phyloP scores from a whole-genome alignment of 805 yeast species.

The Priceomyces castillae region DNA sequence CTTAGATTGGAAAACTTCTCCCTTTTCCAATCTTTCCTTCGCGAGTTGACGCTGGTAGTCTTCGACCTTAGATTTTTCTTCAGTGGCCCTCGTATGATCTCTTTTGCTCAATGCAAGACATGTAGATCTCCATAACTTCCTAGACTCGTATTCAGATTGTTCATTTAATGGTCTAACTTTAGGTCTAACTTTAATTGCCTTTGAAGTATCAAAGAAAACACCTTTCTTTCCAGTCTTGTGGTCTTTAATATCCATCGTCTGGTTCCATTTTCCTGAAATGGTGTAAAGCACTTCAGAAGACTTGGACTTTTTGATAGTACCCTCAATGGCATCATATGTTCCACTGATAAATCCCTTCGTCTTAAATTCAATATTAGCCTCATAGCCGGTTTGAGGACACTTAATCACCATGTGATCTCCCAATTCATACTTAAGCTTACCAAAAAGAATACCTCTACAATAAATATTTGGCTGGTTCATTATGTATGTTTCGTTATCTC shows the following conservation, averaged over 20 bases:
- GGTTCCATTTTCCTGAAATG: constrained; percentile 93
- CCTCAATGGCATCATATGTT: constrained; percentile 84
- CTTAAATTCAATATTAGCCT: constrained; percentile 87
- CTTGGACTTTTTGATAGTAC: constrained; percentile 51
- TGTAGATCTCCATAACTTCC: constrained; percentile 80
- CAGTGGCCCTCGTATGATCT: constrained; percentile 82
- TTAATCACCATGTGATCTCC: constrained; percentile 87
- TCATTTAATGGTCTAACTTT: constrained; percentile 72
- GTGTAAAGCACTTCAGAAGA: constrained; percentile 54
- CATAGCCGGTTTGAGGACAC: constrained; percentile 55
- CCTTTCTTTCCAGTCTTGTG: constrained; percentile 47
- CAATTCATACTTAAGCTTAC: constrained; percentile 82
- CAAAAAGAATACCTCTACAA: constrained; percentile 89
- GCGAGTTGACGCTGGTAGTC: constrained; percentile 78
- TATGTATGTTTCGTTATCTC: constrained; percentile 67
- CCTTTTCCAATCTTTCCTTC: constrained; percentile 71
- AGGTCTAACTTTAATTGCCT: constrained; percentile 56
- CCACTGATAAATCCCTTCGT: constrained; percentile 94
- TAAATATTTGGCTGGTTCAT: constrained; percentile 95
- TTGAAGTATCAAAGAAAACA: constrained; percentile 43
- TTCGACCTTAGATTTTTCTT: constrained; percentile 84
- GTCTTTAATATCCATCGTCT: constrained; percentile 62
- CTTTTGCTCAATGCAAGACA: constrained; percentile 75
- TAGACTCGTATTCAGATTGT: constrained; percentile 79
- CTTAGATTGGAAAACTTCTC: constrained; percentile 77